Base-by-base conservation (phyloP, 1,139 yeast species). In the Taphrina sp. region DNA sequence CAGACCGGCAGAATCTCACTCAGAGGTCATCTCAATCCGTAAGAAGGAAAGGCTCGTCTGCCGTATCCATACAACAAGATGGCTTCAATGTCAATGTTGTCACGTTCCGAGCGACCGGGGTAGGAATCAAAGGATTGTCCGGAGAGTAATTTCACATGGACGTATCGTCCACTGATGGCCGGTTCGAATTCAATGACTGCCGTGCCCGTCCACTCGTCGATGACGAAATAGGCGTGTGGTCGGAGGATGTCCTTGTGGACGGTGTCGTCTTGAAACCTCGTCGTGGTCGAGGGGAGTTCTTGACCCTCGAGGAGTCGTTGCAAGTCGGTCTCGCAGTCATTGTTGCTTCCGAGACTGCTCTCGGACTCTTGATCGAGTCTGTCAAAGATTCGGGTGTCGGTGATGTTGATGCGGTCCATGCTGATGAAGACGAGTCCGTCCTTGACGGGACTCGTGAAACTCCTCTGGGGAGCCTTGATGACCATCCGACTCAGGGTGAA, bases 401-500 rank as follows among this genome's bases (percentile, higher is more conserved):
- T 7, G 20, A 33, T 26, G 12, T 52, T 28, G 29, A 42, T 42
- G 10, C 51, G 43, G 12, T 52, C 58, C 62, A 59, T 60, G 12
- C 61, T 61, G 31, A 61, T 61, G 28, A 52, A 61, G 5, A 61
- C 47, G 12, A 60, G 53, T n/a, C 63, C 63, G 23, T 60, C 61
- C 42, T 59, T 61, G 5, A 61, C 64, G 2, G 64, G 64, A 20
- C 59, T 58, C 2, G 64, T 60, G 41, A 58, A 62, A 3, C 62
- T 61, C 10, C 56, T 31, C 5, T 61, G 49, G 17, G 64, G 64
- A 8, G 64, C 64, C 37, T 56, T 54, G 42, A 62, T 57, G 5
- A 59, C 61, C 42, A 62, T 58, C 17, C 61, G 57, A 29, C 52
- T 56, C 23, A 62, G 37, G 7, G 61, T 37, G 44, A 62, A 59